These are phyloP conservation scores for Cladosporium oxysporum DNA, from an alignment of 2,329 filamentous ascomycete genomes.

Conservation along the genomic window DNA sequence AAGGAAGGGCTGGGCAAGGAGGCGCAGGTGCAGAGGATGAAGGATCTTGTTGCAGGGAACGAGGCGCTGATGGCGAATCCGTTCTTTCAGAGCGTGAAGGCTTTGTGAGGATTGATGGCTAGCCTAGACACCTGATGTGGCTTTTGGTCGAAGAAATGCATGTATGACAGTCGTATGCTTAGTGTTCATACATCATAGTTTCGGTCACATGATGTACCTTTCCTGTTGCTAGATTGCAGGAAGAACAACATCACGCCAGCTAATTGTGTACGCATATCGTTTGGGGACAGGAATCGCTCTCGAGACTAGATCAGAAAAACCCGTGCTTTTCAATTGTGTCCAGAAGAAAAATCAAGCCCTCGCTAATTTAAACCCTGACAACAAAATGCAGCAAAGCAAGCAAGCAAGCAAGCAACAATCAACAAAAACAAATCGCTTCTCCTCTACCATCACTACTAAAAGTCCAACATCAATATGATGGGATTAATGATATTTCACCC, in stretches of 20 bases:
- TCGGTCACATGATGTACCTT: background rate
- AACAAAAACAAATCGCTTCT: conserved; percentile 1
- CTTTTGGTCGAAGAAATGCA: background rate
- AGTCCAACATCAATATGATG: background rate
- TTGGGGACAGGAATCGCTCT: background rate
- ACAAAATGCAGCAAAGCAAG: conserved; percentile 9
- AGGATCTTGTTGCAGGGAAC: conserved; percentile 74
- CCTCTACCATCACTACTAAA: background rate
- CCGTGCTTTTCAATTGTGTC: conserved; percentile 5
- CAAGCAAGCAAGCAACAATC: background rate
- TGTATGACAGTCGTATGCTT: background rate
- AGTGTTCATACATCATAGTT: background rate
- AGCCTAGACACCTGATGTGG: background rate
- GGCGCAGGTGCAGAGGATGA: conserved; percentile 77
- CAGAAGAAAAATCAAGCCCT: background rate
- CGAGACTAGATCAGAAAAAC: background rate
- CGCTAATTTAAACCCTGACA: conserved; percentile 18
- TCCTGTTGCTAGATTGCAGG: background rate
- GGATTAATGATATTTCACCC: background rate
- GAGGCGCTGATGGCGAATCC: conserved; percentile 62
- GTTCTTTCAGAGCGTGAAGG: conserved; percentile 65
- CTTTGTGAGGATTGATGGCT: conserved; percentile 37
- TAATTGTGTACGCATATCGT: background rate
- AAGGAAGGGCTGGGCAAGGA: conserved; percentile 63
- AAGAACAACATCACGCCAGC: background rate